phyloP scores from a whole-genome alignment of 345 rosid genomes.

The Corchorus olitorius region DNA sequence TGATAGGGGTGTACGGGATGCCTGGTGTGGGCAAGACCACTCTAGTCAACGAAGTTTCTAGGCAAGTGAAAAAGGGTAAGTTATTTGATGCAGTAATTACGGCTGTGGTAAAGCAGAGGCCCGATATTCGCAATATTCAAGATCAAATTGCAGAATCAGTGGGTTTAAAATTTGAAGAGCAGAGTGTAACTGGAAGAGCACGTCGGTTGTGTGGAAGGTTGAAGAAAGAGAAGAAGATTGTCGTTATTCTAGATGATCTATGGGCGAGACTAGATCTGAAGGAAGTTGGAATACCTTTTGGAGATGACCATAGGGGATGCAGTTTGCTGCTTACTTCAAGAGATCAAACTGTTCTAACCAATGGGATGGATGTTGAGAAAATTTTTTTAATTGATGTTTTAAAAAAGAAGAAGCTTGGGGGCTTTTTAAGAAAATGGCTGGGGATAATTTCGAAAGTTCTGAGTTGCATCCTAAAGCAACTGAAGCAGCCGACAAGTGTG shows the following conservation, averaged over 20 bases:
- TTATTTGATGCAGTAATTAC: constrained; percentile 17
- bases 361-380: not conserved
- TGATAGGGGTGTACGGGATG: constrained; percentile 30
- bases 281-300: constrained; percentile 2
- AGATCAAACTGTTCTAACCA: not conserved
- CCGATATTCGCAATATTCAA: constrained; percentile 20
- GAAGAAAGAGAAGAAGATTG: not conserved
- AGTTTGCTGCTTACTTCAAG: constrained; percentile 31
- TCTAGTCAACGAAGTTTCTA: constrained; percentile 10
- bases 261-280: not conserved
- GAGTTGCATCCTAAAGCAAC: constrained; percentile 9
- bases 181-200: not conserved
- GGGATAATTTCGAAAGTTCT: not conserved
- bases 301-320: constrained; percentile 7
- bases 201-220: not conserved
- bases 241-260: not conserved
- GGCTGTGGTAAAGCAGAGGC: not conserved
- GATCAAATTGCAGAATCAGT: constrained; percentile 18
- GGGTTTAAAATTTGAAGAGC: not conserved
- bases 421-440: constrained; percentile 18
- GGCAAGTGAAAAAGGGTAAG: not conserved
- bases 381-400: not conserved
- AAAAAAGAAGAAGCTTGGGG: constrained; percentile 21
- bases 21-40: constrained; percentile 33
- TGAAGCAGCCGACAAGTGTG: constrained; percentile 23